Percentiles rank a stretch among this genome's conserved stretches.
phyloP scores from a whole-genome alignment of 805 yeast species.

The Candida odintsovae region DNA sequence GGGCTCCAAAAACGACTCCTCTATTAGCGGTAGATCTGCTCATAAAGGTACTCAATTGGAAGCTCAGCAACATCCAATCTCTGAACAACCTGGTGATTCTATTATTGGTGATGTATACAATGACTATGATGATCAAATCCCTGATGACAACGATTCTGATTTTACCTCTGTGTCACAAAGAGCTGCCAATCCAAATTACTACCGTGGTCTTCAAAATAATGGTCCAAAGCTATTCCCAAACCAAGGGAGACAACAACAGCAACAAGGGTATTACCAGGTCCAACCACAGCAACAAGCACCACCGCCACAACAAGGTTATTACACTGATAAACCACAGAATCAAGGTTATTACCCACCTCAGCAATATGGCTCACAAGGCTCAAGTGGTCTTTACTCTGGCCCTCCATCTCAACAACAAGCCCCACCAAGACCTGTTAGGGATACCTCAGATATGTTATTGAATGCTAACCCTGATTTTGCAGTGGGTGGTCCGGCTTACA shows the following conservation, averaged over 20 bases:
- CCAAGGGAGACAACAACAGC: constrained; percentile 6
- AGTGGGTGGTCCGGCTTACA: constrained; percentile 20
- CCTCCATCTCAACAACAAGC: constrained; percentile 1
- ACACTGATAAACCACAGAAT: not conserved
- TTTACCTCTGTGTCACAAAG: constrained; percentile 78
- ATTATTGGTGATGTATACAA: constrained; percentile 1
- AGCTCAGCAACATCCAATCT: constrained; percentile 4
- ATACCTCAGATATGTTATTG: constrained; percentile 37
- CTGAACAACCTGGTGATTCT: constrained; percentile 1
- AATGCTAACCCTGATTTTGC: constrained; percentile 46
- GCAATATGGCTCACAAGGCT: not conserved
- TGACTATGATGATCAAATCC: constrained; percentile 18
- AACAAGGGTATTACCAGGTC: constrained; percentile 3
- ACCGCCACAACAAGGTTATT: not conserved
- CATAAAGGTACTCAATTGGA: not conserved
- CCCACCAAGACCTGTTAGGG: constrained; percentile 4
- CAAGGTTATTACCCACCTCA: not conserved
- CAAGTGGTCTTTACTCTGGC: not conserved
- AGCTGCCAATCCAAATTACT: constrained; percentile 58
- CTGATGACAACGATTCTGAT: constrained; percentile 41
- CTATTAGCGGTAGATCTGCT: not conserved
- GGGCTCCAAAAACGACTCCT: not conserved
- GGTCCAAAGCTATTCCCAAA: constrained; percentile 23
- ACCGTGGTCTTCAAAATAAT: constrained; percentile 27
- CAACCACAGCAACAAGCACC: constrained; percentile 10